Evolutionary conservation across 192 early-diverging fungal genomes (phyloP), one percentile per base, ranked within the genome.

Genomic region (Coemansia sp.): DNA sequence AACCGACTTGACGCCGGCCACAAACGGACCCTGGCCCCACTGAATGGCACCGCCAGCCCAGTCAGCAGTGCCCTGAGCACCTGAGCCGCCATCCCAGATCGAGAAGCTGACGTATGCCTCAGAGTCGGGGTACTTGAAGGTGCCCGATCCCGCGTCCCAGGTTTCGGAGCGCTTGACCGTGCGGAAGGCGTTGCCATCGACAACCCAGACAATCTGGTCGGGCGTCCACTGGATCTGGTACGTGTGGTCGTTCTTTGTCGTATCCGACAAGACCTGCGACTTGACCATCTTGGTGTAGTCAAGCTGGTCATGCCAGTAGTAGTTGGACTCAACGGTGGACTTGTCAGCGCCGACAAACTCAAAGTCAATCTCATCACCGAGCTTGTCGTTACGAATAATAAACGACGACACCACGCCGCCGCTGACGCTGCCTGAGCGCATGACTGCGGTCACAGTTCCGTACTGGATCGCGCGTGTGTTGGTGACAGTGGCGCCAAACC

Each of bases 31-130:
- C 6, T 60, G 64, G 54, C 52, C 70, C 88, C 88, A 89, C 69
- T 88, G 71, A 52, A 84, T 83, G n/a, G 69, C 51, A 10, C 85
- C 85, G 32, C 87, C 87, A 11, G 88, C 88, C 86, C 86, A 89
- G 26, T 78, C 78, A 0, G 64, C 26, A 0, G 87, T 88, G 19
- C 85, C 85, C 61, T 63, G 57, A 1, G 54, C 66, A 18, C 74
- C 75, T 1, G 78, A 75, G n/a, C 88, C 88, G 32, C 82, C 88
- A 51, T 89, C 85, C 88, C 88, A 89, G 61, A 87, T 76, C 8
- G 84, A 85, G 68, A 88, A 86, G 45, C 82, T 81, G 29, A 87
- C 65, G 52, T 73, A 74, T 0, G 82, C 66, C 49, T 78, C 78
- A 10, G 75, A 61, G 18, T 82, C 69, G 0, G 87, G 87, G 62